Evolutionary conservation across 108 stramenopile genomes (phyloP).

Genomic region (Nitzschia sp.): DNA sequence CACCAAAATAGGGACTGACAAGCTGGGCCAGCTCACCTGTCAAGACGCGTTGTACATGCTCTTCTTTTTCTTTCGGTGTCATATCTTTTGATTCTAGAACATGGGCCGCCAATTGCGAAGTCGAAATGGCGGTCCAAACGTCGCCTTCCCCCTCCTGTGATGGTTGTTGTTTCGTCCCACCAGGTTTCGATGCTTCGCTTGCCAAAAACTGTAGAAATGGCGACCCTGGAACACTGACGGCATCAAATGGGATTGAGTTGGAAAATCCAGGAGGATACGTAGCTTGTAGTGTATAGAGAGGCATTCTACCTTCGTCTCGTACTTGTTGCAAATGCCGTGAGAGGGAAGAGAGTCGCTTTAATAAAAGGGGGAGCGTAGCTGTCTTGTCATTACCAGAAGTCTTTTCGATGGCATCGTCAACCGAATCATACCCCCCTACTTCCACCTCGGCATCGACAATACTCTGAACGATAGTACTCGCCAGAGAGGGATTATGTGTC

Average conservation of each 20-base stretch:
- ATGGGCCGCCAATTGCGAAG: slow-evolving; percentile 18
- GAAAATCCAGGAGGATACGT: slow-evolving; percentile 15
- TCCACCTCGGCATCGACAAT: slow-evolving; percentile 25
- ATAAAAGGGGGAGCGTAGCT: not conserved
- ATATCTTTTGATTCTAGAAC: not conserved
- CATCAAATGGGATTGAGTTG: slow-evolving; percentile 31
- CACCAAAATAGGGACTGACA: not conserved
- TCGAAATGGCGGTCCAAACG: slow-evolving; percentile 37
- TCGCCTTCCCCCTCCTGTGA: slow-evolving; percentile 16
- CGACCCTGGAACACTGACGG: slow-evolving; percentile 31
- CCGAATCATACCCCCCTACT: not conserved
- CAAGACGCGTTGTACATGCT: not conserved
- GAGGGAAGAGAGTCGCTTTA: slow-evolving; percentile 16
- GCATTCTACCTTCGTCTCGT: slow-evolving; percentile 16
- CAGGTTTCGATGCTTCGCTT: slow-evolving; percentile 35
- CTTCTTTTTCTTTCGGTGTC: not conserved
- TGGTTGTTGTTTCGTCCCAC: too few relatives aligned
- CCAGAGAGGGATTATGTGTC: slow-evolving; percentile 32
- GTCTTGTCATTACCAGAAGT: not conserved
- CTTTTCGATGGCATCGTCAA: not conserved
- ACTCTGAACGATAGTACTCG: slow-evolving; percentile 1
- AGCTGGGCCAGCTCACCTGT: not conserved
- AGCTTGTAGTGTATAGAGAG: slow-evolving; percentile 14
- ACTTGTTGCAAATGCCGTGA: slow-evolving; percentile 13
- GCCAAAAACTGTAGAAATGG: slow-evolving; percentile 30